These are phyloP conservation scores for Clitopilus hobsonii DNA, from an alignment of 768 basidiomycete species.

Conservation along the genomic window DNA sequence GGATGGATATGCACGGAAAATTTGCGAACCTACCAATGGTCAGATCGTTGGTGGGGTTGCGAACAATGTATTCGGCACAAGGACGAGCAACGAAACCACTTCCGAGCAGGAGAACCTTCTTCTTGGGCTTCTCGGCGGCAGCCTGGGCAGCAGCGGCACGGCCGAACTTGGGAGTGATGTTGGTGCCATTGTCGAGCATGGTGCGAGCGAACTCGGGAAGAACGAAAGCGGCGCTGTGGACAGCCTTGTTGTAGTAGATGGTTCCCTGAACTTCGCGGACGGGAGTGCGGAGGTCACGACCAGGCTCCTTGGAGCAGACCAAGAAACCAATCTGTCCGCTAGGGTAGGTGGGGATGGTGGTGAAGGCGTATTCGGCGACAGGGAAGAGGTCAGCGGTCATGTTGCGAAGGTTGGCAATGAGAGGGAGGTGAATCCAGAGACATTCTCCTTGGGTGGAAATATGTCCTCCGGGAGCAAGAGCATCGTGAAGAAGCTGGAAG, in stretches of 20 bases:
- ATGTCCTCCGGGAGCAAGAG: conserved; percentile 83
- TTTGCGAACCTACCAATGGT: conserved; percentile 62
- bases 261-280: conserved; percentile 67
- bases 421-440: conserved; percentile 87
- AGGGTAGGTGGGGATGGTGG: conserved; percentile 97
- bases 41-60: conserved; percentile 74
- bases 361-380: conserved; percentile 84
- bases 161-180: conserved; percentile 74
- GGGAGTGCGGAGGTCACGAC: conserved; percentile 67
- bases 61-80: conserved; percentile 91
- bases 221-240: conserved; percentile 82
- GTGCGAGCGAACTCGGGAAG: conserved; percentile 90
- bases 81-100: conserved; percentile 95
- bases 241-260: conserved; percentile 77
- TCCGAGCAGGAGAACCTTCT: conserved; percentile 84
- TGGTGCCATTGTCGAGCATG: conserved; percentile 66
- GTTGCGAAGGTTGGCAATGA: conserved; percentile 72
- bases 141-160: conserved; percentile 43
- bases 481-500: conserved; percentile 91
- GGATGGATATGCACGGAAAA: background rate
- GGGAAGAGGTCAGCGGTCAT: conserved; percentile 76
- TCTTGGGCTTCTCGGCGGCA: conserved; percentile 34
- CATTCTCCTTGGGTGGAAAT: conserved; percentile 97
- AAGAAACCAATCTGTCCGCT: conserved; percentile 98
- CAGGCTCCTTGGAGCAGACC: conserved; percentile 74